A percentile compares a stretch with the other conserved stretches of the same genome.
Evolutionary conservation across 73 alveolate genomes (phyloP).

Genomic region (Effrenium voratum): DNA sequence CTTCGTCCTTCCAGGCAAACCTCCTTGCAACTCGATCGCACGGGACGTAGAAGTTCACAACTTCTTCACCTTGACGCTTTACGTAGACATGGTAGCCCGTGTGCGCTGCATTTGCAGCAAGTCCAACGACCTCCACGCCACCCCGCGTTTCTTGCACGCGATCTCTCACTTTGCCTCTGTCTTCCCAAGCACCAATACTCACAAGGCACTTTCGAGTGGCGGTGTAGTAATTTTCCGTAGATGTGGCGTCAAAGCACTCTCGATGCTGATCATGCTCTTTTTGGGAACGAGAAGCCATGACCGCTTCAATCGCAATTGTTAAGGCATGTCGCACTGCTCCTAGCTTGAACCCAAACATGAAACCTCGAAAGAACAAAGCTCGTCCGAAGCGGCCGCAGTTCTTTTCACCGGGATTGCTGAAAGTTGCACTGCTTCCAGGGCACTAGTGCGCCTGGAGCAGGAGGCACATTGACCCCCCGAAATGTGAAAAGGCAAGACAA

Average conservation of each 20-base stretch:
- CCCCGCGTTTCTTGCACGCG: constrained; percentile 61
- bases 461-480: no score
- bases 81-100: constrained; percentile 58
- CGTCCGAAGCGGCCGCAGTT: no score
- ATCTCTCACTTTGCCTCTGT: background rate
- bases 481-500: no score
- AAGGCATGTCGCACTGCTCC: no score
- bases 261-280: background rate
- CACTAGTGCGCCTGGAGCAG: no score
- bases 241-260: background rate
- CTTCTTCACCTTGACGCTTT: background rate
- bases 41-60: constrained; percentile 63
- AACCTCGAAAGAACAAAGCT: no score
- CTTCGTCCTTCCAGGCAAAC: background rate
- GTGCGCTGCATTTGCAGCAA: constrained; percentile 70
- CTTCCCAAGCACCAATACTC: constrained; percentile 18
- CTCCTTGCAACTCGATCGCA: constrained; percentile 78
- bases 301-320: constrained; percentile 61
- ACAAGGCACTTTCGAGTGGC: constrained; percentile 40
- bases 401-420: no score
- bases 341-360: no score
- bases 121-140: constrained; percentile 65
- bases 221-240: background rate
- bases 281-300: constrained; percentile 14
- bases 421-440: no score